Evolutionary conservation across 2,329 filamentous ascomycete species (phyloP).

Genomic region (Pseudocercospora fuligena): DNA sequence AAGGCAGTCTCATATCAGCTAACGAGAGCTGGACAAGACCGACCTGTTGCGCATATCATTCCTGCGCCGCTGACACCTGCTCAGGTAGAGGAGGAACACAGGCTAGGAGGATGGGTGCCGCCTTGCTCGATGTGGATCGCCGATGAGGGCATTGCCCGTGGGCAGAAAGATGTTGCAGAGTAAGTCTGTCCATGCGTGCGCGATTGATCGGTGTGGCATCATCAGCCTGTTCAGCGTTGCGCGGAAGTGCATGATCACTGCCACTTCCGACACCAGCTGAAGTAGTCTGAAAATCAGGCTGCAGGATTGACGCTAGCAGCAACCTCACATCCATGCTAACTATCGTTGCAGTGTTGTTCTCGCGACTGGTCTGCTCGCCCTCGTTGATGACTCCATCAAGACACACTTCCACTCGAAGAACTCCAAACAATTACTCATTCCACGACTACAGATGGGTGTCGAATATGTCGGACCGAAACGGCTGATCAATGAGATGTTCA

Average conservation of each 20-base stretch:
- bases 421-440: conserved; percentile 57
- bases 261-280: neutral
- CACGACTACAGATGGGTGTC: conserved; percentile 61
- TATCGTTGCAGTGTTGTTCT: conserved; percentile 72
- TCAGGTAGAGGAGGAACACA: conserved; percentile 72
- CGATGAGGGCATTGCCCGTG: conserved; percentile 70
- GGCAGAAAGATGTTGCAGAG: conserved; percentile 83
- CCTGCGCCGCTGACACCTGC: conserved; percentile 75
- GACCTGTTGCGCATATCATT: conserved; percentile 80
- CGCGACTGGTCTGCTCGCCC: conserved; percentile 82
- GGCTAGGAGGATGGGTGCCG: conserved; percentile 85
- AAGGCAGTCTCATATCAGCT: conserved; percentile 79
- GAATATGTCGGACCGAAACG: conserved; percentile 67
- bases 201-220: neutral
- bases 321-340: conserved; percentile 30
- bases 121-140: conserved; percentile 91
- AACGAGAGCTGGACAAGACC: conserved; percentile 66
- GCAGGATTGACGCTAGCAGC: neutral
- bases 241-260: neutral
- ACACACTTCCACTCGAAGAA: conserved; percentile 69
- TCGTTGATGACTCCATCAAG: conserved; percentile 92
- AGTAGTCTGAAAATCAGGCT: neutral
- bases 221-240: neutral
- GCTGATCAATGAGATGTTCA: conserved; percentile 68
- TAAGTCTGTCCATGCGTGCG: conserved; percentile 56